A percentile compares a stretch with the other conserved stretches of the same genome.
Conservation (phyloP, 2,329 filamentous ascomycete species). For the Esteya vermicola region DNA sequence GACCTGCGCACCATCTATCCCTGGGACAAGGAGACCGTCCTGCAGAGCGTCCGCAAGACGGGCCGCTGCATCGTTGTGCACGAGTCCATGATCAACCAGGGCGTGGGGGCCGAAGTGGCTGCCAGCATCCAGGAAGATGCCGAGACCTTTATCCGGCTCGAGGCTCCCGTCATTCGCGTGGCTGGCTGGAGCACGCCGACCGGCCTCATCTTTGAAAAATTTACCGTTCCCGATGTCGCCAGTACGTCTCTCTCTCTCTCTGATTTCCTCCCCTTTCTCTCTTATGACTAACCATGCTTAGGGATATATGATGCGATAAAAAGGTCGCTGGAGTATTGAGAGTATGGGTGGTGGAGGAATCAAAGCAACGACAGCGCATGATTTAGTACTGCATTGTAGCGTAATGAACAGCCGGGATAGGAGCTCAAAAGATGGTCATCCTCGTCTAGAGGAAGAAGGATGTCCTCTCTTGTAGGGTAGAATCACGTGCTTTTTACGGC, state of each 20-base stretch:
- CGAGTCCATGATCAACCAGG: conserved; percentile 82
- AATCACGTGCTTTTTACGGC: too few species aligned
- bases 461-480: too few species aligned
- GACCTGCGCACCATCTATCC: conserved; percentile 82
- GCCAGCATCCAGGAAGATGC: conserved; percentile 71
- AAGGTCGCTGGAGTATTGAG: conserved; percentile 48
- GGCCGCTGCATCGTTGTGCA: conserved; percentile 80
- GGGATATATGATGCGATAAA: conserved; percentile 61
- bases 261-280: too few species aligned
- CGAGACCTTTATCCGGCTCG: conserved; percentile 64
- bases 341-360: background rate
- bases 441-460: too few species aligned
- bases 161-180: conserved; percentile 73
- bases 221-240: conserved; percentile 72
- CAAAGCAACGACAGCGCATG: too few species aligned
- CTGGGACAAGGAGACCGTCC: conserved; percentile 72
- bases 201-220: conserved; percentile 64
- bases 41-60: conserved; percentile 76
- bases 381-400: too few species aligned
- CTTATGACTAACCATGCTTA: conserved; percentile 15
- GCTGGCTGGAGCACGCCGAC: conserved; percentile 84
- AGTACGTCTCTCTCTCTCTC: conserved; percentile 42
- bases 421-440: too few species aligned
- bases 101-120: conserved; percentile 78
- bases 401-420: too few species aligned